These are phyloP conservation scores for Erythrobasidium hasegawianum DNA, from an alignment of 1,284 basidiomycete species.

Conservation along the genomic window DNA sequence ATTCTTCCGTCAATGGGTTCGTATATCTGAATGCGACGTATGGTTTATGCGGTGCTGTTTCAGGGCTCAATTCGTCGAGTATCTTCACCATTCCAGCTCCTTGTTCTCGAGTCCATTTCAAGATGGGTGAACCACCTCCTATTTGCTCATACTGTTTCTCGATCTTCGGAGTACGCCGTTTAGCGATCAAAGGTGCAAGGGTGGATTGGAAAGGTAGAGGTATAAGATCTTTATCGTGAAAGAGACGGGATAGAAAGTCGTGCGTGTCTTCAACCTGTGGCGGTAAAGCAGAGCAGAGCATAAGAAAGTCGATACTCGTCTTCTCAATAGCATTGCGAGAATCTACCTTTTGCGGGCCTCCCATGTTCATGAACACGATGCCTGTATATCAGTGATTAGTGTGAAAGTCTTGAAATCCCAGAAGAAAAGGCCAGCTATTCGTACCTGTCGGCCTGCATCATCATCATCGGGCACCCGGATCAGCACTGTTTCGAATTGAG, in stretches of 20 bases:
- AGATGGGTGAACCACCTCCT: constrained; percentile 98
- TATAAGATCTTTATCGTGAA: constrained; percentile 92
- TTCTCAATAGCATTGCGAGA: too few species aligned
- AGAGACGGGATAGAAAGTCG: constrained; percentile 84
- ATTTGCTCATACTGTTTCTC: constrained; percentile 92
- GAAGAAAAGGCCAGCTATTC: too few species aligned
- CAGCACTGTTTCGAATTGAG: too few species aligned
- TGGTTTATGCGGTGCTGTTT: constrained; percentile 89
- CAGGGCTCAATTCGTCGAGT: constrained; percentile 87
- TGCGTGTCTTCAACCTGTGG: constrained; percentile 49
- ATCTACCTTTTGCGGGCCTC: constrained; percentile 83
- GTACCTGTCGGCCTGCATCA: too few species aligned
- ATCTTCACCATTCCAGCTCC: constrained; percentile 84
- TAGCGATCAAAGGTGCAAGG: constrained; percentile 84
- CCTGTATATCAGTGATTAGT: constrained; percentile 54
- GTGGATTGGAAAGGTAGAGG: constrained; percentile 87
- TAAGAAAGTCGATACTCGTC: too few species aligned
- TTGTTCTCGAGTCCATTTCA: constrained; percentile 82
- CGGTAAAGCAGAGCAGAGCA: background rate
- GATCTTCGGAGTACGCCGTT: constrained; percentile 86
- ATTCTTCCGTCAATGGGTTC: constrained; percentile 78
- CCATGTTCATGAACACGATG: constrained; percentile 98
- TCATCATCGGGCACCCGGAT: too few species aligned
- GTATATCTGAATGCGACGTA: constrained; percentile 94
- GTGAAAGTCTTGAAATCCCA: too few species aligned